Conservation (phyloP, 1,284 basidiomycete genomes). For the Somion occarium region DNA sequence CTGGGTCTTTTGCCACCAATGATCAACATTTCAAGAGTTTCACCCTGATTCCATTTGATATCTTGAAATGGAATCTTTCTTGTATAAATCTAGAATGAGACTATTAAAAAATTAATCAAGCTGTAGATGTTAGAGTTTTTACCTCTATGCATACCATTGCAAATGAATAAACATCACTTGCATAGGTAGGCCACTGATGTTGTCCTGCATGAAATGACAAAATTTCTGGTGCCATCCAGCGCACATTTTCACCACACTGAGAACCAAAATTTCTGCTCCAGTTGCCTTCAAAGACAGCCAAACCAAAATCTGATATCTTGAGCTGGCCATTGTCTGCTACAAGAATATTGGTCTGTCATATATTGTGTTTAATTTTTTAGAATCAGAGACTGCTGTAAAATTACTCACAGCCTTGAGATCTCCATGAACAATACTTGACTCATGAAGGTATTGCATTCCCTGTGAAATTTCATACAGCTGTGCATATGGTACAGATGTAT, state of each 20-base stretch:
- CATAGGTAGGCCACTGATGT: neutral
- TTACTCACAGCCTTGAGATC: constrained; percentile 4
- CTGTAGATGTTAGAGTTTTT: too few relatives aligned
- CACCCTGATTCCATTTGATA: neutral
- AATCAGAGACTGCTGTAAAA: too few relatives aligned
- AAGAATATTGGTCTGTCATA: too few relatives aligned
- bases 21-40: neutral
- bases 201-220: neutral
- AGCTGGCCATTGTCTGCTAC: neutral
- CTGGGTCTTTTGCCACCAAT: neutral
- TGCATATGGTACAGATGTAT: too few relatives aligned
- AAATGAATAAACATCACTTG: constrained; percentile 6
- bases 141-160: constrained; percentile 2
- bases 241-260: too few relatives aligned
- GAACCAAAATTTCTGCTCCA: too few relatives aligned
- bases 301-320: constrained; percentile 5
- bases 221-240: too few relatives aligned
- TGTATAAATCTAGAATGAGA: neutral
- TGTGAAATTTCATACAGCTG: constrained; percentile 1
- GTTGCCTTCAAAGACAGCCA: neutral
- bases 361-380: neutral
- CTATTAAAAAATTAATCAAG: neutral
- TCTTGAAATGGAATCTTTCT: neutral
- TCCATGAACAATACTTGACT: constrained; percentile 3
- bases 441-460: constrained; percentile 2